Conservation (phyloP, 306 rosid genomes). For the Casuarina cunninghamiana region DNA sequence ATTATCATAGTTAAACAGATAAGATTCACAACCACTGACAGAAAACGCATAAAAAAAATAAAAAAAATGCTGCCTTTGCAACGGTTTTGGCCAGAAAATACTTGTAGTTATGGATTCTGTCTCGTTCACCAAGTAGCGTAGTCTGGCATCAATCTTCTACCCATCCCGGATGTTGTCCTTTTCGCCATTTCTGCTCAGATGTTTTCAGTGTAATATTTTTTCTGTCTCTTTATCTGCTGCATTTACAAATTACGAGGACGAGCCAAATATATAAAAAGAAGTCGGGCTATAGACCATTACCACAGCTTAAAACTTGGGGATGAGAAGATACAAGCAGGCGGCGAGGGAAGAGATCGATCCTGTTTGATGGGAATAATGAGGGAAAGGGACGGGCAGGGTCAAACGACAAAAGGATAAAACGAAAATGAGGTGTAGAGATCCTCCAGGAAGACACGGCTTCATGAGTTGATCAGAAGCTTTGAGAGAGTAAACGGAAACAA, state of each 20-base stretch:
- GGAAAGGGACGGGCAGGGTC: slow-evolving; percentile 37
- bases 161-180: too few species aligned
- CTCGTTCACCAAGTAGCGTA: background rate
- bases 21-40: background rate
- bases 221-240: background rate
- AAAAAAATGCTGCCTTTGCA: background rate
- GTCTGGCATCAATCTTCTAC: background rate
- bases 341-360: background rate
- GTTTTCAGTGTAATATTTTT: background rate
- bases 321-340: background rate
- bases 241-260: background rate
- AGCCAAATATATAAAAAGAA: too few species aligned
- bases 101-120: background rate
- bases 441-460: background rate
- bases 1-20: background rate
- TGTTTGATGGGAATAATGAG: slow-evolving; percentile 18
- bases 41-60: background rate
- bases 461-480: slow-evolving; percentile 1
- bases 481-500: slow-evolving; percentile 18
- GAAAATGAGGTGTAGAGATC: slow-evolving; percentile 31
- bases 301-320: background rate
- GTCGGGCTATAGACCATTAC: background rate
- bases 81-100: background rate
- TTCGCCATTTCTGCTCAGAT: too few species aligned
- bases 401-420: slow-evolving; percentile 29